Evolutionary conservation across 176 grass and related monocot genomes (phyloP).

Genomic region (Eleusine indica): DNA sequence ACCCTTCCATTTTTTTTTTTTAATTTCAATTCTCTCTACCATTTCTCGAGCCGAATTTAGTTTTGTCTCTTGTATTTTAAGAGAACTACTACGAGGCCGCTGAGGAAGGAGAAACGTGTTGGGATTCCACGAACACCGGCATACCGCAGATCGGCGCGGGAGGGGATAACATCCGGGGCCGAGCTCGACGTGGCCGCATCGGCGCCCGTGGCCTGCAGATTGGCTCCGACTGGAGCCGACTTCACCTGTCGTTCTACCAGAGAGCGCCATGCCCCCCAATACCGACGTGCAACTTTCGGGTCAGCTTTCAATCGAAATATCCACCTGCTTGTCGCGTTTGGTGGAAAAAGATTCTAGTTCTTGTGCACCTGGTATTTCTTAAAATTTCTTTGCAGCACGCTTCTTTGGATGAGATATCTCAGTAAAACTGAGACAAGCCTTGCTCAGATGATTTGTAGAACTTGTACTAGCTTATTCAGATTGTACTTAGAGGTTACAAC

Average conservation of each 20-base stretch:
- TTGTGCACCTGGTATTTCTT: too few species aligned
- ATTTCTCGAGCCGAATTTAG: not conserved
- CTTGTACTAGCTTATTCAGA: not conserved
- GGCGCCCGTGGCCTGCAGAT: slow-evolving; percentile 42
- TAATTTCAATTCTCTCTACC: not conserved
- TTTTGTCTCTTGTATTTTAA: not conserved
- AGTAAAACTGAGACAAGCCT: not conserved
- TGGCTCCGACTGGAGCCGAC: slow-evolving; percentile 33
- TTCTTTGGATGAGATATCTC: not conserved
- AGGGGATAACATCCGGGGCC: slow-evolving; percentile 26
- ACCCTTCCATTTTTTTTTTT: not conserved
- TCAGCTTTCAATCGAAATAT: not conserved
- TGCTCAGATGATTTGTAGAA: not conserved
- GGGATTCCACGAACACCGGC: slow-evolving; percentile 42
- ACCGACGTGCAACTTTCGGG: not conserved
- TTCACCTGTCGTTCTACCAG: slow-evolving; percentile 11
- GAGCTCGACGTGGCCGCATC: slow-evolving; percentile 51
- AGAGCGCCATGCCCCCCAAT: not conserved
- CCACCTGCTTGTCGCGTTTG: not conserved
- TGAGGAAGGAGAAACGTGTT: not conserved
- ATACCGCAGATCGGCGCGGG: slow-evolving; percentile 25
- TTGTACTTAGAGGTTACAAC: not conserved
- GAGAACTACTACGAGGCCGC: not conserved
- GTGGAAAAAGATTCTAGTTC: not conserved
- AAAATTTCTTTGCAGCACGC: not conserved